Evolutionary conservation across 768 basidiomycete genomes (phyloP).

Genomic region (Pulveroboletus sp.): DNA sequence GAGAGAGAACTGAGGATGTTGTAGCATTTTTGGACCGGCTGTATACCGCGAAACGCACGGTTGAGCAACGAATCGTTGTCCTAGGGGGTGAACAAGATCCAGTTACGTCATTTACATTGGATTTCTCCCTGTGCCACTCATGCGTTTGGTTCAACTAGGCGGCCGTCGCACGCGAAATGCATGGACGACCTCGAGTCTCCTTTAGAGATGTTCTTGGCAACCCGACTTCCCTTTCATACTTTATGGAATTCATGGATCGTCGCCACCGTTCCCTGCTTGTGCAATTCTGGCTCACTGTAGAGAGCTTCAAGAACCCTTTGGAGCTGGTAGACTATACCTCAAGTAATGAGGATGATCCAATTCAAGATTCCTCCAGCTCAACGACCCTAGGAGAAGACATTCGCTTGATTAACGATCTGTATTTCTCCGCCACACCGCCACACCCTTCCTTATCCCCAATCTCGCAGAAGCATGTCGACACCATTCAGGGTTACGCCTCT

Average conservation of each 20-base stretch:
- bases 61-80: conserved; percentile 78
- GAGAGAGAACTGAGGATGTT: conserved; percentile 77
- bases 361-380: conserved; percentile 51
- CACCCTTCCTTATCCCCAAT: conserved; percentile 60
- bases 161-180: conserved; percentile 40
- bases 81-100: conserved; percentile 69
- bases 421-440: conserved; percentile 62
- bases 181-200: conserved; percentile 45
- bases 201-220: conserved; percentile 81
- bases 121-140: background rate
- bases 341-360: conserved; percentile 60
- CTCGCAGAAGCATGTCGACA: conserved; percentile 62
- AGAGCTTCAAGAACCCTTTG: conserved; percentile 95
- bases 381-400: conserved; percentile 81
- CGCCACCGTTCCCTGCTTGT: conserved; percentile 78
- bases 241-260: conserved; percentile 99
- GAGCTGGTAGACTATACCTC: conserved; percentile 46
- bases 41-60: conserved; percentile 82
- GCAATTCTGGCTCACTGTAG: conserved; percentile 96
- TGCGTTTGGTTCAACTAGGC: conserved; percentile 25
- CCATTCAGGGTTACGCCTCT: conserved; percentile 63
- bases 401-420: conserved; percentile 81
- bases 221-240: conserved; percentile 87
- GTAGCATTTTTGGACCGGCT: conserved; percentile 85
- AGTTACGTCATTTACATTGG: conserved; percentile 30